Base-by-base conservation (phyloP, 106 monocot species). In the Platanthera zijinensis region DNA sequence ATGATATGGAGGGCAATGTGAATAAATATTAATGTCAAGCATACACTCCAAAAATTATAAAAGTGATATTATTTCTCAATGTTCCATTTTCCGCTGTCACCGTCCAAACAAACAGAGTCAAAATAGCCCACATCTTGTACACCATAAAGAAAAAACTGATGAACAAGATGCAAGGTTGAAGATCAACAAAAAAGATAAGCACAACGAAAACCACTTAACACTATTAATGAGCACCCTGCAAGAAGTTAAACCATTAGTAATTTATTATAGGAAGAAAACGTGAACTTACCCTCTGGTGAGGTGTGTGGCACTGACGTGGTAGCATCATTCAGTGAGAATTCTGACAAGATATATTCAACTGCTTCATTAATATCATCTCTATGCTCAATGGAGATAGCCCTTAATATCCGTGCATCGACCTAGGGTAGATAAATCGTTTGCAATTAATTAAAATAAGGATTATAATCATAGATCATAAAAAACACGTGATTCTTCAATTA, bases 361-460 rank as follows among this genome's bases (percentile, higher is more conserved):
- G 91, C 91, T 80, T 81, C 84, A 72, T 88, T 78, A 74, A 80
- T 79, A 76, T 91, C 88, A 14, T 79, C 39, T 5, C 32, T 72
- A 73, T 88, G 82, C 77, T 91, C 88, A 80, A 83, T 80, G 9
- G 88, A 86, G 15, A 86, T 78, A 75, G 85, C 84, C 75, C 73
- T 88, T 18, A 88, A 70, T 68, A 91, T 82, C n/a, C 84, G 85
- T 8, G 57, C 45, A 76, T 91, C 91, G 63, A 91, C 79, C 91
- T 91, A 79, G 32, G 72, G 14, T 8, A 56, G 57, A 77, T 64
- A 50, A 51, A 28, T 70, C 17, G 8, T 25, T 22, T 17, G 52
- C 17, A 52, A 17, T 13, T 28, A 73, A 48, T 48, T 72, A 51
- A 22, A 13, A 15, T 8, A 46, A 10, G 11, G 51, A 72, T 66